Conservation (phyloP, 371 early-diverging fungal genomes). For the Coemansia sp. region DNA sequence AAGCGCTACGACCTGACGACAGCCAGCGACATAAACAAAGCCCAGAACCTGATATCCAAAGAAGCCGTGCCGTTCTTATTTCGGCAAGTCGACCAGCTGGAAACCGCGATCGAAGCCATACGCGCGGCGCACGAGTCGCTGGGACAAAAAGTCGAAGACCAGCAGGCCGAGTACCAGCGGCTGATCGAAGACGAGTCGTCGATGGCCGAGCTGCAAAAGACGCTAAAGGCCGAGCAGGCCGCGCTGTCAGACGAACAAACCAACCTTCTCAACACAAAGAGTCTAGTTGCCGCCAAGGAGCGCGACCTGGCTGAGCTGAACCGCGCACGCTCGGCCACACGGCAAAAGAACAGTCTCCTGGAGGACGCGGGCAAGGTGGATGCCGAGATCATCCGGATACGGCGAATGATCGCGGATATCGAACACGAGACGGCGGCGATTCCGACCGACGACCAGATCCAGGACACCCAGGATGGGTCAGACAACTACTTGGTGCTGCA, state of each 20-base stretch:
- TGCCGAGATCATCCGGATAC: slow-evolving; percentile 38
- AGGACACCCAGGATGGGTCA: slow-evolving; percentile 33
- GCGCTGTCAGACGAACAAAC: slow-evolving; percentile 36
- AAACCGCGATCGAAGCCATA: slow-evolving; percentile 42
- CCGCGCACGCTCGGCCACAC: slow-evolving; percentile 14
- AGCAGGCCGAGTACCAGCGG: slow-evolving; percentile 35
- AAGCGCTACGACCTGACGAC: slow-evolving; percentile 45
- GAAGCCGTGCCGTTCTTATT: slow-evolving; percentile 50
- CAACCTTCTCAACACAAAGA: slow-evolving; percentile 42
- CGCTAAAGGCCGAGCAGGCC: slow-evolving; percentile 23
- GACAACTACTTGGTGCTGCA: slow-evolving; percentile 36
- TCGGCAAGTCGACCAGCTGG: slow-evolving; percentile 48
- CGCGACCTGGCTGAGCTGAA: slow-evolving; percentile 42
- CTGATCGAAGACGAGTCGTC: slow-evolving; percentile 32
- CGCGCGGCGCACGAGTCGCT: slow-evolving; percentile 41
- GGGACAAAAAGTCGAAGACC: slow-evolving; percentile 30
- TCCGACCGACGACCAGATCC: slow-evolving; percentile 33
- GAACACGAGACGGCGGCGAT: slow-evolving; percentile 38
- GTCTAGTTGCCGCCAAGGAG: slow-evolving; percentile 38
- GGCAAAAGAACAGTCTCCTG: slow-evolving; percentile 10
- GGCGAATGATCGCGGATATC: slow-evolving; percentile 32
- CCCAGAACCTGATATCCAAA: slow-evolving; percentile 44
- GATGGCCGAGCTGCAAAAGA: slow-evolving; percentile 23
- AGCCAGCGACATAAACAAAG: slow-evolving; percentile 50
- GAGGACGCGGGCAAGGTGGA: slow-evolving; percentile 38